Base-by-base conservation (phyloP, 495 filamentous ascomycete genomes). In the Parachaetomium inaequale region DNA sequence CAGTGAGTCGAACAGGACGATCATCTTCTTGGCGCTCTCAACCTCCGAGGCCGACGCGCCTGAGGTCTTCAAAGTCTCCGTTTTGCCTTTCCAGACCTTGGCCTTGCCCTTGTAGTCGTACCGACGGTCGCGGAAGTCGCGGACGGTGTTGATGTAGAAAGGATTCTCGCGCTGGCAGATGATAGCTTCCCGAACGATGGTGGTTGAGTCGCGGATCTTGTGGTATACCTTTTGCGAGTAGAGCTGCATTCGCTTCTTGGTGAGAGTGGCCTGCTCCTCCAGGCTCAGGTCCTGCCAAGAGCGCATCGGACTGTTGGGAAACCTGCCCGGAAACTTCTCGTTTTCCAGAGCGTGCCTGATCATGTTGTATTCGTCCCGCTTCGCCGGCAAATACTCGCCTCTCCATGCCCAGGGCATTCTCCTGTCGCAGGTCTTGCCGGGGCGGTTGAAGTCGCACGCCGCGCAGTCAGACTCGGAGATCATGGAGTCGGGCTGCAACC, bases 181-280 rank as follows among this genome's bases (percentile, higher is more conserved):
- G 69, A 99, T 96, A 3, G 94, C 94, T 69, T 98, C 94, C 54
- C 92, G 86, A 61, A 94, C 90, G 64, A 96, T 92, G 0, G 92
- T 98, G 60, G 88, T 93, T 17, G 89, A 88, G 61, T 97, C 95
- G 70, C 96, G 94, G 63, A 99, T 97, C 70, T 97, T 98, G 81
- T 99, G 93, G 72, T 99, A 99, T 61, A 99, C 95, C 75, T 98
- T 98, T 74, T 97, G 96, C 72, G 89, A 93, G 79, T 96, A 99
- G 45, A 93, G 85, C 61, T 90, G 88, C 36, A 99, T 76, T 47
- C 94, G 83, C 68, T 98, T 99, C 69, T 93, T 92, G 34, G 92
- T 83, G 38, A 92, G 77, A 11, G 68, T 75, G 0, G 93, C 86
- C 71, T 96, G 95, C 67, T 99, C 94, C 53, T 97, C 93, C 28